Base-by-base conservation (phyloP, 2,329 filamentous ascomycete genomes). In the Claviceps arundinis region DNA sequence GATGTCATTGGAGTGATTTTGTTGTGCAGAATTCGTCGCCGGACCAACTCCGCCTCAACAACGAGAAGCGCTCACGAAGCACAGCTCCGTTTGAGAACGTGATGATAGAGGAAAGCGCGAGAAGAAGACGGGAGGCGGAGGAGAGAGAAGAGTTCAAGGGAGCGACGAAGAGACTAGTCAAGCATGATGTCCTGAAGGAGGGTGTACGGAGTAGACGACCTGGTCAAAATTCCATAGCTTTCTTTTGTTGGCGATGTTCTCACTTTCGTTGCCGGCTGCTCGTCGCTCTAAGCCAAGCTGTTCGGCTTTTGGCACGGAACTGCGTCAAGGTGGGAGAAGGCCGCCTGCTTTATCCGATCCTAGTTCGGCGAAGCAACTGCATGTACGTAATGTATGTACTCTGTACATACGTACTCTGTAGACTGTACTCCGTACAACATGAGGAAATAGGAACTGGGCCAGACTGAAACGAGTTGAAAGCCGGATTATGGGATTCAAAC, bases 1-100 rank as follows among this genome's bases (percentile, higher is more conserved):
- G 51, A 55, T 49, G 53, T 19, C 53, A 55, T 55, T 34, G 34
- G 14, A n/a, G 14, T 13, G 38, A 13, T 19, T 34, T 38, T 30
- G 30, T 11, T 6, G 5, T 24, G 44, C 14, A 45, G 9, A 8
- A 37, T 37, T 13, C 14, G 37, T 13, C 41, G 14, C 22, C 37
- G 3, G 4, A 38, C n/a, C 22, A 46, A 8, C 14, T 45, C 34
- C 37, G 41, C 42, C 22, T 50, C 16, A n/a, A n/a, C 16, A 11
- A 40, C 14, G 48, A 37, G 26, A 44, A 53, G 26, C 44, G 44
- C 48, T n/a, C 38, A 53, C 26, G 41, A 17, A 26, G 11, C 26
- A 40, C 16, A 22, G 16, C 44, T 13, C 38, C 16, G 1, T 47
- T 11, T 42, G 4, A 2, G 34, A 13, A 26, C 49, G 40, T 19